A percentile compares a stretch with the other conserved stretches of the same genome.
phyloP scores from a whole-genome alignment of 1,284 basidiomycete species.

The Pisolithus thermaeus region DNA sequence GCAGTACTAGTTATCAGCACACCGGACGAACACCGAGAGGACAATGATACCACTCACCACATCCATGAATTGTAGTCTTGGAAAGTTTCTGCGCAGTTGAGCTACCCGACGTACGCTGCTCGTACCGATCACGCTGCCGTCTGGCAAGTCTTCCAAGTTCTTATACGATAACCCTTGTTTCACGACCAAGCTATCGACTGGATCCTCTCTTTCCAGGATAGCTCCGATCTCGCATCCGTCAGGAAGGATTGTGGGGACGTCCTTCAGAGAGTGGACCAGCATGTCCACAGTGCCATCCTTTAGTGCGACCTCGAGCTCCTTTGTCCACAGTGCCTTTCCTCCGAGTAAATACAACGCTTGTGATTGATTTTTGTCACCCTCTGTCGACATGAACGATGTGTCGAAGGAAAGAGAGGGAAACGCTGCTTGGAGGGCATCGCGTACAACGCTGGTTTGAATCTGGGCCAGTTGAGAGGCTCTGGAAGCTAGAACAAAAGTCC shows the following conservation, averaged over 20 bases:
- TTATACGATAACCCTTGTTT: conserved; percentile 74
- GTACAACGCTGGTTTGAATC: conserved; percentile 78
- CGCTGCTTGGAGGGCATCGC: conserved; percentile 47
- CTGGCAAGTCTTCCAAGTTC: conserved; percentile 78
- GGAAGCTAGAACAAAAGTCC: conserved; percentile 69
- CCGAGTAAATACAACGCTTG: conserved; percentile 76
- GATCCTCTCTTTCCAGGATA: conserved; percentile 85
- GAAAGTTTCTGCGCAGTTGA: conserved; percentile 80
- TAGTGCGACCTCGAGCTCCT: conserved; percentile 87
- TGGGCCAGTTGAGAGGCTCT: conserved; percentile 82
- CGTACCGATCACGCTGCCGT: conserved; percentile 89
- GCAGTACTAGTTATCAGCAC: not conserved
- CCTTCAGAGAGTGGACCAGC: conserved; percentile 92
- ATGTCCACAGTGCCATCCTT: conserved; percentile 76
- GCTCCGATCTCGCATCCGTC: conserved; percentile 83
- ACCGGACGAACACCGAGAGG: conserved; percentile 4
- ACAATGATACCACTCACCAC: conserved; percentile 58
- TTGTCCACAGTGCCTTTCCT: conserved; percentile 91
- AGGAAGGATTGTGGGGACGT: conserved; percentile 86
- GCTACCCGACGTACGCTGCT: conserved; percentile 92
- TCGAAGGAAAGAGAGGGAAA: conserved; percentile 50
- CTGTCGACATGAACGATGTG: conserved; percentile 84
- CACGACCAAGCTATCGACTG: conserved; percentile 86
- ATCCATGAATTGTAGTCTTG: conserved; percentile 80
- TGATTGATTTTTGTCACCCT: conserved; percentile 88